Conservation (phyloP, 352 stramenopile species). For the Globisporangium recalcitrans region DNA sequence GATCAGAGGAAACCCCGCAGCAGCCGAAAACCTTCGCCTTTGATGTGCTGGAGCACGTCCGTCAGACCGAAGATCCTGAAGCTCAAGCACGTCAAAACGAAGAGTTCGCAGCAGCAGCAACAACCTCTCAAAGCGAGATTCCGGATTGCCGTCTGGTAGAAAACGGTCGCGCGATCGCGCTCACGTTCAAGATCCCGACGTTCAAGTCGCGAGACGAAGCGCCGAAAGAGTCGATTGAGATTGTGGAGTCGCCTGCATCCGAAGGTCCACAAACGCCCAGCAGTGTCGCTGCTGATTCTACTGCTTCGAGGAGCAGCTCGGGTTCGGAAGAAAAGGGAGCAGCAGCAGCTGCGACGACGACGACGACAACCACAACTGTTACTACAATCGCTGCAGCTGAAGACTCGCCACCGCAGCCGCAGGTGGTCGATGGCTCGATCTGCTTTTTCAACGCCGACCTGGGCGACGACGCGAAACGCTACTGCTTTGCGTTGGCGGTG, state of each 20-base stretch:
- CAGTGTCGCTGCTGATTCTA: not conserved
- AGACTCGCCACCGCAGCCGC: conserved; percentile 20
- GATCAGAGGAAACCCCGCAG: not conserved
- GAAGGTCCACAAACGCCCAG: not conserved
- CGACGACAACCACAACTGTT: not conserved
- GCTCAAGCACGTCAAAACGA: not conserved
- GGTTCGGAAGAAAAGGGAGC: not conserved
- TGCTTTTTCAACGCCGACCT: conserved; percentile 68
- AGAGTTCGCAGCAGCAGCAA: not conserved
- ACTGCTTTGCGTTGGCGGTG: conserved; percentile 60
- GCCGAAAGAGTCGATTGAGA: conserved; percentile 9
- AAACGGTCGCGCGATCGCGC: conserved; percentile 13
- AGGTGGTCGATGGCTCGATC: conserved; percentile 53
- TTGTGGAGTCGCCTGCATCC: not conserved
- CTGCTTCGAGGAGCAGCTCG: not conserved
- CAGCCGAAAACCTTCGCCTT: conserved; percentile 19
- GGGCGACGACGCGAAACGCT: conserved; percentile 42
- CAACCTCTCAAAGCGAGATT: not conserved
- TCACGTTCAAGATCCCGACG: conserved; percentile 18
- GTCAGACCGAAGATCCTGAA: not conserved
- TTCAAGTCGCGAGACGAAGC: conserved; percentile 15
- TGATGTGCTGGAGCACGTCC: conserved; percentile 17
- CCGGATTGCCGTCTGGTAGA: conserved; percentile 12
- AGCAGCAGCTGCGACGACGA: not conserved
- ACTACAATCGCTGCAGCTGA: not conserved